Conservation (phyloP, 1,284 basidiomycete species). For the Retiboletus fuscus region DNA sequence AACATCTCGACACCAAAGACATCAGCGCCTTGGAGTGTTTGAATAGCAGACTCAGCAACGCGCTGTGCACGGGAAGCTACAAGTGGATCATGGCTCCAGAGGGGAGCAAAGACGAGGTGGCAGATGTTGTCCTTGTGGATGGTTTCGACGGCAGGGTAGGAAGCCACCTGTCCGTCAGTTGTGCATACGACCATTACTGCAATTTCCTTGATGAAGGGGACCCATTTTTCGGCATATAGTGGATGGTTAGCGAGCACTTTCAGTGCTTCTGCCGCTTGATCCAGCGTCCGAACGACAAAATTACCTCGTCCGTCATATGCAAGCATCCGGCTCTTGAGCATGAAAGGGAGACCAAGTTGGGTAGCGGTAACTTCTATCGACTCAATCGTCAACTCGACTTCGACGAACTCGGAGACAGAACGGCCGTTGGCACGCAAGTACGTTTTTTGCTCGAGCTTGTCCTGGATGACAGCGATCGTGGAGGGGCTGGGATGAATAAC, state of each 20-base stretch:
- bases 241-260: conserved; percentile 71
- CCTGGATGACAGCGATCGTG: conserved; percentile 93
- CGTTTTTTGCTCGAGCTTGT: conserved; percentile 93
- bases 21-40: conserved; percentile 88
- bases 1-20: conserved; percentile 99
- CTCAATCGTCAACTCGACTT: conserved; percentile 66
- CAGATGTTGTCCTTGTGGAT: conserved; percentile 96
- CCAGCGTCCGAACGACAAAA: conserved; percentile 75
- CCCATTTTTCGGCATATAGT: conserved; percentile 95
- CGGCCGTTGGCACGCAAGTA: conserved; percentile 73
- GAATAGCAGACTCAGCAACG: conserved; percentile 88
- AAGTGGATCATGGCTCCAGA: conserved; percentile 70
- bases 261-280: conserved; percentile 74
- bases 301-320: conserved; percentile 98
- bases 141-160: conserved; percentile 96
- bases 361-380: conserved; percentile 67
- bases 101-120: conserved; percentile 91
- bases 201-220: conserved; percentile 90
- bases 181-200: conserved; percentile 98
- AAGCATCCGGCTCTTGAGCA: conserved; percentile 95
- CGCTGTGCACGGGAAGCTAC: conserved; percentile 73
- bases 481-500: conserved; percentile 87
- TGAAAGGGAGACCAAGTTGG: conserved; percentile 86
- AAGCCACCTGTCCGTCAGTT: conserved; percentile 76
- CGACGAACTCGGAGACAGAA: conserved; percentile 81